Evolutionary conservation across 345 rosid species (phyloP).

Genomic region (Linum trigynum): DNA sequence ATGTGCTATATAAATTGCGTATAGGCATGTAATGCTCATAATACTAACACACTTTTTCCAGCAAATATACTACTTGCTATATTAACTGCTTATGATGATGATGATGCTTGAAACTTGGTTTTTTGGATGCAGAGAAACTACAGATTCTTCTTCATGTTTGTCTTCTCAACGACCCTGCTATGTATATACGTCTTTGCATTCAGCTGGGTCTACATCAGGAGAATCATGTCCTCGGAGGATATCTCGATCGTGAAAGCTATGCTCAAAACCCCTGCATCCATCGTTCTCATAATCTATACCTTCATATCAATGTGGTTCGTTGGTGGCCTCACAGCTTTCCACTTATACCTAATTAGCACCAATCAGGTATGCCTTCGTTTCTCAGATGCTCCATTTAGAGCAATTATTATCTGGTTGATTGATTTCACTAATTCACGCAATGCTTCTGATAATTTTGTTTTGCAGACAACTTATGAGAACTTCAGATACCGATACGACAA

Average conservation of each 20-base stretch:
- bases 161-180: constrained; percentile 12
- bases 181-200: constrained; percentile 11
- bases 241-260: constrained; percentile 7
- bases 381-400: background rate
- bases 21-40: background rate
- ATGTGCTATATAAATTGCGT: background rate
- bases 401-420: background rate
- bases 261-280: constrained; percentile 10
- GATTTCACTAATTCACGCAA: background rate
- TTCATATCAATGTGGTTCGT: constrained; percentile 12
- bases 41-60: background rate
- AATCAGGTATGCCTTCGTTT: constrained; percentile 1
- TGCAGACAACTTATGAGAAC: constrained; percentile 11
- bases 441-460: background rate
- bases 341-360: constrained; percentile 8
- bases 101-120: background rate
- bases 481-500: constrained; percentile 7
- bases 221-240: constrained; percentile 9
- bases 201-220: constrained; percentile 9
- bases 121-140: constrained; percentile 5
- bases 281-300: constrained; percentile 7
- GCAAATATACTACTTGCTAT: background rate
- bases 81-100: background rate
- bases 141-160: constrained; percentile 12
- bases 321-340: constrained; percentile 11